A percentile compares a stretch with the other conserved stretches of the same genome.
Conservation (phyloP, 352 stramenopile species). For the Halophytophthora polymorphica region DNA sequence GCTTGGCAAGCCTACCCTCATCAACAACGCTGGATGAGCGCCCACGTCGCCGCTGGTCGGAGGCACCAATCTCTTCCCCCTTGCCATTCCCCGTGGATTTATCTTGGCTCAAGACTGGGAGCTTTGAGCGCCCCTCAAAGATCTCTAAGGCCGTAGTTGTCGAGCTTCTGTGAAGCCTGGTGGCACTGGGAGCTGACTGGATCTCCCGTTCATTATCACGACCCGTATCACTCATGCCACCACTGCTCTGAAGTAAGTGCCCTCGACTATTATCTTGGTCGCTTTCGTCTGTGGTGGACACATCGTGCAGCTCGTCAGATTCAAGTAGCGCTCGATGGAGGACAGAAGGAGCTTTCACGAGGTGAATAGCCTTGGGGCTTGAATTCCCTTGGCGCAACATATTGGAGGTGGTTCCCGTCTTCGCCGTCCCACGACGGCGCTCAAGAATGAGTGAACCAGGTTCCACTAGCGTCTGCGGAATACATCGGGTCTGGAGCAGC, state of each 20-base stretch:
- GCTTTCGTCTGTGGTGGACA: no score
- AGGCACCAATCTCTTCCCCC: not conserved
- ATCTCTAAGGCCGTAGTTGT: conserved; percentile 2
- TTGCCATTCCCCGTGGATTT: not conserved
- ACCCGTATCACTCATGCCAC: no score
- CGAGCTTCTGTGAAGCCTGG: conserved; percentile 7
- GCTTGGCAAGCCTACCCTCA: conserved; percentile 9
- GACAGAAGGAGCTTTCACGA: no score
- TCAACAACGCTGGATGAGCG: conserved; percentile 2
- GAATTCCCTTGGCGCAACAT: not conserved
- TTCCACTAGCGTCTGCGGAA: conserved; percentile 31
- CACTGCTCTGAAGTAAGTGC: no score
- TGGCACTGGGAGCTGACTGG: conserved; percentile 9
- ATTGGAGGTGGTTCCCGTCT: not conserved
- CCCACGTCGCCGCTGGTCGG: not conserved
- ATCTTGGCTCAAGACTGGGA: conserved; percentile 10
- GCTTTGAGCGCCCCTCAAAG: conserved; percentile 2
- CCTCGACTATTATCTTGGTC: no score
- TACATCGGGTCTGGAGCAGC: conserved; percentile 12
- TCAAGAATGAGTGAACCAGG: conserved; percentile 36
- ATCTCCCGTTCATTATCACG: not conserved
- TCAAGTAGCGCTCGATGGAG: no score
- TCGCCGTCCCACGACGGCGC: conserved; percentile 9
- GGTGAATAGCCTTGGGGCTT: not conserved
- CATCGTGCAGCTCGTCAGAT: not conserved